Conservation (phyloP, 805 yeast genomes). For the Suhomyces tanzawaensis region DNA sequence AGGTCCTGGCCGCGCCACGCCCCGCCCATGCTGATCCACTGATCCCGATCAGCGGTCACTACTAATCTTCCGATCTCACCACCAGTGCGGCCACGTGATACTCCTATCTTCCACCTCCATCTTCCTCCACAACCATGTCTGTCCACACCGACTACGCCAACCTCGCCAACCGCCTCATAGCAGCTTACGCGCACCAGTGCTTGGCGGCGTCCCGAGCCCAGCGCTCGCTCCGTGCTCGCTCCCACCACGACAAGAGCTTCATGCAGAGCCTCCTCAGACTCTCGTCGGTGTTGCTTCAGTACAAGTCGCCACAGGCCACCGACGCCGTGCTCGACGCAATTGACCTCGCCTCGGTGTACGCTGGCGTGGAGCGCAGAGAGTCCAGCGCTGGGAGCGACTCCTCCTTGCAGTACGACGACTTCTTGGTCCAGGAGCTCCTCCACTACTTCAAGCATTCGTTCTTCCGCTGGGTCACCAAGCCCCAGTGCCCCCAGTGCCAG, state of each 20-base stretch:
- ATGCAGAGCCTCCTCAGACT: constrained; percentile 2
- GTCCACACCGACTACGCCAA: constrained; percentile 5
- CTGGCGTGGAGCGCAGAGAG: constrained; percentile 55
- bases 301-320: constrained; percentile 13
- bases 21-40: no score
- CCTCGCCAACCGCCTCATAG: constrained; percentile 11
- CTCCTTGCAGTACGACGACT: constrained; percentile 32
- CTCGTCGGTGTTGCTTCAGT: constrained; percentile 5
- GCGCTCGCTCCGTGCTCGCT: neutral
- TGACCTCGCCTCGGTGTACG: constrained; percentile 57
- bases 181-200: constrained; percentile 9
- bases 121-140: constrained; percentile 3
- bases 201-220: constrained; percentile 1
- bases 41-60: no score
- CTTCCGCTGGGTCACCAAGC: constrained; percentile 80
- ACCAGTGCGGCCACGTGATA: no score
- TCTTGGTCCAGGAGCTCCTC: constrained; percentile 31
- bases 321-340: constrained; percentile 62
- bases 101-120: neutral
- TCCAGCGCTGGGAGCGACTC: constrained; percentile 15
- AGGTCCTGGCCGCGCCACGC: no score
- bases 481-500: constrained; percentile 56
- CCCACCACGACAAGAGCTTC: constrained; percentile 5
- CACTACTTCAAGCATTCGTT: constrained; percentile 65
- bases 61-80: no score